phyloP scores from a whole-genome alignment of 2,329 filamentous ascomycete genomes.

The Spiromastix sp. region DNA sequence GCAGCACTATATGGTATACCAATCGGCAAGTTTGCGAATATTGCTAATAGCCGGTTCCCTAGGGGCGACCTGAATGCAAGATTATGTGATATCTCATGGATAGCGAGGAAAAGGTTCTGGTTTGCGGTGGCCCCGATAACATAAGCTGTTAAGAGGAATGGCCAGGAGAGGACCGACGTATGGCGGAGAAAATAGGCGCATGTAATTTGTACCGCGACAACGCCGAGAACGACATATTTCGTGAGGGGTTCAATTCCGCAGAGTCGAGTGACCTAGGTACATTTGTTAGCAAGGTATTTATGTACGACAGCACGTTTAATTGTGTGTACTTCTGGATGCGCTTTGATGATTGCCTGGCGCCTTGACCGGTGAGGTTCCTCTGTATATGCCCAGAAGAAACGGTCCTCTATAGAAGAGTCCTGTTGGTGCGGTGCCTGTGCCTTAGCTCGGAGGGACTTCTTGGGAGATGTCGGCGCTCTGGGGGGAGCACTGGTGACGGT shows the following conservation, averaged over 20 bases:
- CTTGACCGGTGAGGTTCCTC: constrained; percentile 93
- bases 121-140: constrained; percentile 89
- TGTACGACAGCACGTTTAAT: background rate
- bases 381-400: constrained; percentile 98
- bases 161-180: constrained; percentile 69
- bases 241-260: constrained; percentile 93
- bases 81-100: constrained; percentile 98
- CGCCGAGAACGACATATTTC: constrained; percentile 78
- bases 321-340: constrained; percentile 77
- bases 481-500: constrained; percentile 21
- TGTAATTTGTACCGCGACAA: constrained; percentile 70
- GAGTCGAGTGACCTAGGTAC: constrained; percentile 80
- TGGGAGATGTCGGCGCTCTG: constrained; percentile 14
- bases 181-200: constrained; percentile 69
- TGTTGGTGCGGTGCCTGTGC: constrained; percentile 22
- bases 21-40: constrained; percentile 92
- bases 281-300: constrained; percentile 1
- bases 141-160: constrained; percentile 80
- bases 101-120: constrained; percentile 96
- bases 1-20: constrained; percentile 92
- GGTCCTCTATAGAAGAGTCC: constrained; percentile 34
- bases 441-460: constrained; percentile 8
- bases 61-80: constrained; percentile 75
- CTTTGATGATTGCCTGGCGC: constrained; percentile 91
- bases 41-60: constrained; percentile 76